Percentiles rank a stretch among this genome's conserved stretches.
Conservation (phyloP, 2,329 filamentous ascomycete genomes). For the Trichoderma oligosporum region DNA sequence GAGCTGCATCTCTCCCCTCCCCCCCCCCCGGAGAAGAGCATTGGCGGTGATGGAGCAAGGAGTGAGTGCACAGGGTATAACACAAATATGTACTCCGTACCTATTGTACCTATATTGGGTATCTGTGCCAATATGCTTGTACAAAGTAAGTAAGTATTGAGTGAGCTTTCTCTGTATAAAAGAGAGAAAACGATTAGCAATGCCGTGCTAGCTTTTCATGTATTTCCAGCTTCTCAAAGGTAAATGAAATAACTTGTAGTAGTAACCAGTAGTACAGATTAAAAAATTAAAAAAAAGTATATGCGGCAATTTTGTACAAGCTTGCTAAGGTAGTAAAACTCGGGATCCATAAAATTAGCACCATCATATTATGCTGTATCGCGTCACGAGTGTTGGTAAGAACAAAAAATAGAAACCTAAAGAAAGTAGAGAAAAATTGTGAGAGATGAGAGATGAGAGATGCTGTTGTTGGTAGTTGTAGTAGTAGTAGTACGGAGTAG, state of each 20-base stretch:
- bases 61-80: background rate
- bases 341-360: background rate
- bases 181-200: too few relatives aligned
- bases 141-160: too few relatives aligned
- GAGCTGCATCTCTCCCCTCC: constrained; percentile 6
- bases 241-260: background rate
- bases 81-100: background rate
- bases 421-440: constrained; percentile 3
- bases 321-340: background rate
- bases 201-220: too few relatives aligned
- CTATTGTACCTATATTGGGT: too few relatives aligned
- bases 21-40: too few relatives aligned
- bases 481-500: too few relatives aligned
- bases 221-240: too few relatives aligned
- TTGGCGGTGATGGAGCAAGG: background rate
- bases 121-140: too few relatives aligned
- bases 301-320: constrained; percentile 1
- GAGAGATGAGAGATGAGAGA: constrained; percentile 18
- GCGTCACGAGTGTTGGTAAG: background rate
- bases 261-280: background rate
- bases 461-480: background rate
- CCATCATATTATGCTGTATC: background rate
- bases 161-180: too few relatives aligned
- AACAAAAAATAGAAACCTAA: background rate
- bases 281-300: too few relatives aligned